phyloP scores from a whole-genome alignment of 345 rosid species.

The Sisymbrium altissimum region DNA sequence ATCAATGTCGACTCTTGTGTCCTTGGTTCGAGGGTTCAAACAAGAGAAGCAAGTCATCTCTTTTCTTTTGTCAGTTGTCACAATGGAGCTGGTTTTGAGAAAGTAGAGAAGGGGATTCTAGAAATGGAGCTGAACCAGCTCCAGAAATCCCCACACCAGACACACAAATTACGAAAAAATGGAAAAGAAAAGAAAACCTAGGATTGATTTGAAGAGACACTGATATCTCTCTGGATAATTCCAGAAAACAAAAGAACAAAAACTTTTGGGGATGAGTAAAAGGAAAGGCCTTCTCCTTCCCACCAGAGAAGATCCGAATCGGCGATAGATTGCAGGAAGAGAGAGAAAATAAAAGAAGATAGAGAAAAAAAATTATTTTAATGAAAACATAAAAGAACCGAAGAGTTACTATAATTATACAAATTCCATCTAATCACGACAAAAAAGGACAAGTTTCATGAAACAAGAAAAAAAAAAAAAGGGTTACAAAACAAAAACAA shows the following conservation, averaged over 20 bases:
- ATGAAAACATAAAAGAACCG: not conserved
- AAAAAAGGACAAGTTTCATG: conserved; percentile 17
- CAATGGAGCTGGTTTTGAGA: not conserved
- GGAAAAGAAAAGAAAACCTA: not conserved
- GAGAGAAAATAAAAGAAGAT: not conserved
- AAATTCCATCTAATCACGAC: conserved; percentile 26
- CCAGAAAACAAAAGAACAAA: conserved; percentile 26
- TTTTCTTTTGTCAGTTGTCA: not conserved
- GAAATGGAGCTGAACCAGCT: conserved; percentile 28
- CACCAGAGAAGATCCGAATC: conserved; percentile 17
- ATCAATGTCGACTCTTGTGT: conserved; percentile 64
- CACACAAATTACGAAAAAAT: not conserved
- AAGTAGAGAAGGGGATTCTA: not conserved
- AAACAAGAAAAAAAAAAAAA: not conserved
- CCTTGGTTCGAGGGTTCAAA: conserved; percentile 50
- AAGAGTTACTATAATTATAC: conserved; percentile 31
- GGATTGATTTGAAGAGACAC: conserved; percentile 13
- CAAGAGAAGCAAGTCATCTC: conserved; percentile 89
- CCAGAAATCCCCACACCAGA: conserved; percentile 26
- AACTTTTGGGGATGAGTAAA: conserved; percentile 4
- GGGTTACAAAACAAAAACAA: not conserved
- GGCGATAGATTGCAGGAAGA: conserved; percentile 31
- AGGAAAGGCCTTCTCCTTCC: not conserved
- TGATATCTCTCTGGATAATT: conserved; percentile 9
- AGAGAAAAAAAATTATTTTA: not conserved